Conservation (phyloP, 768 basidiomycete species). For the Lepiota venenata region DNA sequence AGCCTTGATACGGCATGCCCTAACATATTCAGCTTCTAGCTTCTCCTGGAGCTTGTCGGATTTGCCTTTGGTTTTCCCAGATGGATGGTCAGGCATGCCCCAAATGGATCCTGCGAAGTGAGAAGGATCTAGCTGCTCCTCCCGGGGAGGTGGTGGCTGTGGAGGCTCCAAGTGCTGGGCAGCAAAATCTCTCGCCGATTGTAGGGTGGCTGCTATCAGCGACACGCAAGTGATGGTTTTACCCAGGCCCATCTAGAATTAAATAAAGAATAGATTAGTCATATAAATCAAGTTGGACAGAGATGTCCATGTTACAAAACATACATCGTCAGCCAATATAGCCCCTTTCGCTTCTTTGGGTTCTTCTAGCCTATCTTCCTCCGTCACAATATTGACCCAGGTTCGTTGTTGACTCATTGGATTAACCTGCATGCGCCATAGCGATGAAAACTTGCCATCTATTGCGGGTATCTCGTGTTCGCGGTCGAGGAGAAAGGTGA, state of each 20-base stretch:
- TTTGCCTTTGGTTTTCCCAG: conserved; percentile 49
- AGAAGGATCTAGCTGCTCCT: conserved; percentile 33
- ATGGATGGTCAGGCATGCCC: conserved; percentile 65
- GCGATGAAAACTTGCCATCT: conserved; percentile 62
- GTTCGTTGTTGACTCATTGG: conserved; percentile 38
- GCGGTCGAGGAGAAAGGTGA: conserved; percentile 92
- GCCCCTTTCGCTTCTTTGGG: conserved; percentile 81
- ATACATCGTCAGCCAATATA: conserved; percentile 95
- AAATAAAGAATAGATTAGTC: conserved; percentile 7
- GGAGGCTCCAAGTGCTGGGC: conserved; percentile 45
- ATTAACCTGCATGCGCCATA: conserved; percentile 64
- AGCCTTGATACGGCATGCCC: conserved; percentile 74
- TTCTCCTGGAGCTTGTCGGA: conserved; percentile 66
- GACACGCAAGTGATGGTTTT: conserved; percentile 97
- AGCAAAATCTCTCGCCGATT: conserved; percentile 65
- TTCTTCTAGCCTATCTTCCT: conserved; percentile 63
- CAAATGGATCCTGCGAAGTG: conserved; percentile 82
- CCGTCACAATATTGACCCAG: conserved; percentile 87
- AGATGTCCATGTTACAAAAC: conserved; percentile 24
- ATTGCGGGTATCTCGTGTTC: conserved; percentile 59
- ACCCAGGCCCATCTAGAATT: conserved; percentile 88
- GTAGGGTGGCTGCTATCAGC: conserved; percentile 83
- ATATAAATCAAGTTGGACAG: conserved; percentile 9
- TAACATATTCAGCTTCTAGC: conserved; percentile 62
- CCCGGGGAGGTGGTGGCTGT: conserved; percentile 31